Conservation (phyloP, 2,329 filamentous ascomycete genomes). For the Dothideomycetes sp. region DNA sequence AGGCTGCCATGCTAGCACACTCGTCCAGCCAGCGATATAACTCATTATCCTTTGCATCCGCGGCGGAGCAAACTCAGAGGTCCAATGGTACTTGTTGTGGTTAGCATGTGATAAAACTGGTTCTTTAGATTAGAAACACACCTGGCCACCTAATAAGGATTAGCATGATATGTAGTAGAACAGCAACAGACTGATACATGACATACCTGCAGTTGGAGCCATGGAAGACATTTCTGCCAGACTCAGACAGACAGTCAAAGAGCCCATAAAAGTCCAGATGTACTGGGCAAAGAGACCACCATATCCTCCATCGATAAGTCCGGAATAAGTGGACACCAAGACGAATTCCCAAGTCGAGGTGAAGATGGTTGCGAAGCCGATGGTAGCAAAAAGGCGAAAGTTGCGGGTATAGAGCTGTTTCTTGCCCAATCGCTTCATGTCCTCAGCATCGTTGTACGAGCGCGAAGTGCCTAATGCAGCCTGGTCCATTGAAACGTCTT, state of each 20-base stretch:
- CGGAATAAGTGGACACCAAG: slow-evolving; percentile 7
- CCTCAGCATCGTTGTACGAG: slow-evolving; percentile 3
- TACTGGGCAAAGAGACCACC: slow-evolving; percentile 24
- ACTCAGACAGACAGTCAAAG: slow-evolving; percentile 21
- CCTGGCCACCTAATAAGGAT: too few relatives aligned
- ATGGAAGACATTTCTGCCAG: slow-evolving; percentile 23
- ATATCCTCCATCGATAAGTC: slow-evolving; percentile 20
- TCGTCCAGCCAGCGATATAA: slow-evolving; percentile 7
- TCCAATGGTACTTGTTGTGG: slow-evolving; percentile 10
- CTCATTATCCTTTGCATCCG: slow-evolving; percentile 5
- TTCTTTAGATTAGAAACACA: too few relatives aligned
- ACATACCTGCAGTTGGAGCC: slow-evolving; percentile 25
- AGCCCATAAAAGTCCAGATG: slow-evolving; percentile 22
- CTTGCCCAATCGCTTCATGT: slow-evolving; percentile 7
- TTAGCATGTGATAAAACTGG: not conserved
- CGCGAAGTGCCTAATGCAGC: not conserved
- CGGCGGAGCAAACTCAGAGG: slow-evolving; percentile 7
- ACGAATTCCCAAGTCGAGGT: slow-evolving; percentile 19
- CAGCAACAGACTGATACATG: not conserved
- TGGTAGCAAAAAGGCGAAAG: slow-evolving; percentile 16
- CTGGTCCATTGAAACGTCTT: not conserved
- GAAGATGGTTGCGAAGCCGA: slow-evolving; percentile 18
- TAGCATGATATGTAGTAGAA: too few relatives aligned
- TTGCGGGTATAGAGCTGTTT: slow-evolving; percentile 12
- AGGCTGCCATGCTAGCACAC: slow-evolving; percentile 7